phyloP scores from a whole-genome alignment of 208 protist species.

The Trypanosoma mega region DNA sequence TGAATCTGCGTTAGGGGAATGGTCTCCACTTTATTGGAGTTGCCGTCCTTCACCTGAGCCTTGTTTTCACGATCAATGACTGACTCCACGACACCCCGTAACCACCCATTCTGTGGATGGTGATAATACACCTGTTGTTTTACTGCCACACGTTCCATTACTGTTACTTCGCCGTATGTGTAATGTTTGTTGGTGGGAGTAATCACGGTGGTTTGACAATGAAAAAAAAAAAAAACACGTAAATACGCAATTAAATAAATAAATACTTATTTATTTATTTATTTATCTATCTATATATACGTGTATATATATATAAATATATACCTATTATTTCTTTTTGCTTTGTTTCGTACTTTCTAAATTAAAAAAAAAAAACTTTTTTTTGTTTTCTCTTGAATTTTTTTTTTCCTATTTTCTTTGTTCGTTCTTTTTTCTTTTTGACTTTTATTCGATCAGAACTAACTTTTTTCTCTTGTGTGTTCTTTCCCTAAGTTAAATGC shows the following conservation, averaged over 20 bases:
- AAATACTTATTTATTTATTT: no score
- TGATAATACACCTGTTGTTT: conserved; percentile 82
- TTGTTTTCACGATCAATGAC: conserved; percentile 42
- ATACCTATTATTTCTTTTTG: no score
- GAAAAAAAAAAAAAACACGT: no score
- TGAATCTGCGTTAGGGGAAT: conserved; percentile 51
- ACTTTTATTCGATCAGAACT: not conserved
- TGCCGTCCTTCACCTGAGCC: conserved; percentile 46
- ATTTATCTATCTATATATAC: no score
- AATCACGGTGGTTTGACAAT: no score
- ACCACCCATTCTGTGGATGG: conserved; percentile 72
- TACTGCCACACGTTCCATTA: conserved; percentile 61
- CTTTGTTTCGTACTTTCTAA: no score
- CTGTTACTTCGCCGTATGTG: no score
- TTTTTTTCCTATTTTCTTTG: conserved; percentile 3
- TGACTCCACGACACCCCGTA: conserved; percentile 47
- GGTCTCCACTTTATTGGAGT: conserved; percentile 24
- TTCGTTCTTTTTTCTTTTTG: not conserved
- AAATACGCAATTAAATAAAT: no score
- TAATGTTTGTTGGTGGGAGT: no score
- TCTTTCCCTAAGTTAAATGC: not conserved
- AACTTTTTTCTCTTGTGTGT: not conserved
- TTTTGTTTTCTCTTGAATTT: not conserved
- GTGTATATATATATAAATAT: no score
- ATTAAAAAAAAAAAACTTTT: conserved; percentile 10